Evolutionary conservation across 148 eudicot species (phyloP), one percentile per base, ranked within the genome.

Genomic region (Tetragonia tetragonoides): DNA sequence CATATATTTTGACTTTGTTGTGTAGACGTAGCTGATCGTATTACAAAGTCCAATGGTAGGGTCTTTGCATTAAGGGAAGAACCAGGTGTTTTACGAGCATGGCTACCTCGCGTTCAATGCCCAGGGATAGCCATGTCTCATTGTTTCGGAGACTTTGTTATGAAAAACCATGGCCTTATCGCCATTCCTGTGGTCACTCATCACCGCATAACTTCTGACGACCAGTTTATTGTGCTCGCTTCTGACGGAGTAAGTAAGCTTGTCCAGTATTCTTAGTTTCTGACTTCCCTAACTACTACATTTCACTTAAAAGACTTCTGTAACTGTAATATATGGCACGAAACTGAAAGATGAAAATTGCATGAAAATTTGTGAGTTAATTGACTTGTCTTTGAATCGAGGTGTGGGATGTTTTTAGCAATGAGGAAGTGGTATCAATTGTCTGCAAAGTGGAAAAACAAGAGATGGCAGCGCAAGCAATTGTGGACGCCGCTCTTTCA

Each of bases 71-170:
- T 90, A 68, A 84, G 83, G 73, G 91, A 89, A 64, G 98, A 94
- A 83, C 97, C 98, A 18, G 92, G 87, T 71, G 89, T 92, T 39
- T 77, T 85, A 34, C 85, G 98, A 77, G 92, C 93, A 41, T 94
- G 98, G 98, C 75, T 94, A 80, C 98, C 98, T 18, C 83, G 85
- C 66, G 81, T 84, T 56, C 81, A 88, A 40, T 88, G 90, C 2
- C 98, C 98, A 24, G 98, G 98, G 41, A 83, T 94, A 74, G 98
- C 98, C 62, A 94, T 94, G 98, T 95, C 98, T 24, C 84, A 97
- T 56, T 88, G 92, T 47, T 92, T 95, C 75, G 98, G 98, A 15
- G 98, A 95, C 84, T 89, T 87, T 80, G 88, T 92, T 77, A 75
- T 92, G 59, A 95, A 95, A 79, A 89, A 92, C 28, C 89, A 87